Evolutionary conservation across 177 flowering plant genomes (phyloP).

Genomic region (Vitis hybrid): DNA sequence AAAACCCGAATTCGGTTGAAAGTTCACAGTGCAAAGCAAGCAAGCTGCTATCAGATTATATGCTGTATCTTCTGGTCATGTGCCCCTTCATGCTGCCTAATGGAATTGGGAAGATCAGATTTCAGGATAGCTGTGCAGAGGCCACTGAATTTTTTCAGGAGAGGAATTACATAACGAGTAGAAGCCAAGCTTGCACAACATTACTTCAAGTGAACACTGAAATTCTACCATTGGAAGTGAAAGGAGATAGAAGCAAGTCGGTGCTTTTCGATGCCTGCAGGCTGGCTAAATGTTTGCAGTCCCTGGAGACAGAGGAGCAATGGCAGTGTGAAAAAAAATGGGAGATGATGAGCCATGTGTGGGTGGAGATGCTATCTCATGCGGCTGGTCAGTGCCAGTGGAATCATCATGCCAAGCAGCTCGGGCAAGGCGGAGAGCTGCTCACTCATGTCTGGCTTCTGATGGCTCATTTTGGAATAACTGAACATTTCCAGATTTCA

Average conservation of each 20-base stretch:
- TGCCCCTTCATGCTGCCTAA: conserved; percentile 29
- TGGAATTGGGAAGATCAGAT: conserved; percentile 28
- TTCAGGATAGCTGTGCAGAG: conserved; percentile 24
- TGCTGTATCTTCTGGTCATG: conserved; percentile 29
- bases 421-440: background rate
- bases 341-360: conserved; percentile 14
- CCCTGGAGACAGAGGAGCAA: background rate
- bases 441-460: no score
- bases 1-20: background rate
- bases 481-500: no score
- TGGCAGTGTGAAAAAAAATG: conserved; percentile 10
- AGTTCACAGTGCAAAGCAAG: background rate
- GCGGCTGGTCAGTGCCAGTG: conserved; percentile 18
- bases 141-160: conserved; percentile 16
- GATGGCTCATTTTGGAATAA: no score
- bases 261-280: conserved; percentile 27
- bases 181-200: conserved; percentile 15
- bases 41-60: conserved; percentile 29
- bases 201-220: conserved; percentile 8
- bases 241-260: conserved; percentile 26
- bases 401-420: background rate
- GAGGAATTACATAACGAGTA: background rate
- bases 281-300: conserved; percentile 10
- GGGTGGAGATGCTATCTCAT: conserved; percentile 18
- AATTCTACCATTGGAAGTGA: conserved; percentile 15